A percentile compares a stretch with the other conserved stretches of the same genome.
These are phyloP conservation scores for Exophiala mesophila DNA, from an alignment of 2,329 filamentous ascomycete genomes.

Conservation along the genomic window DNA sequence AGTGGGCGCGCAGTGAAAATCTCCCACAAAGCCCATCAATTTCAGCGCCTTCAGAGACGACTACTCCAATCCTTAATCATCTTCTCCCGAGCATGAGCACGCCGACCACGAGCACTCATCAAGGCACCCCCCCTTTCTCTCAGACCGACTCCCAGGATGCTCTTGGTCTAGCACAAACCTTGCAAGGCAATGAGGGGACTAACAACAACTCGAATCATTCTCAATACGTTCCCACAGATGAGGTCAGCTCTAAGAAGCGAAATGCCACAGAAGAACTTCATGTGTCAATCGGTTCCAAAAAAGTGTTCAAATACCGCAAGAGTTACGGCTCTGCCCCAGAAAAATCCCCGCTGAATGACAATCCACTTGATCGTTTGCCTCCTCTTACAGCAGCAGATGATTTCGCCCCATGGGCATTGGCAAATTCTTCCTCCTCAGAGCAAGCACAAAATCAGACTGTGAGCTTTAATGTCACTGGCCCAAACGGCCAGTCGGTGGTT, in stretches of 20 bases:
- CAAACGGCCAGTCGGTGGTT: background rate
- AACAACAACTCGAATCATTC: background rate
- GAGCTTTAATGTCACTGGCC: background rate
- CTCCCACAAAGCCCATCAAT: no score
- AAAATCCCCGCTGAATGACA: conserved; percentile 15
- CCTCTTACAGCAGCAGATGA: conserved; percentile 1
- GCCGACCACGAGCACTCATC: background rate
- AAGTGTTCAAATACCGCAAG: background rate
- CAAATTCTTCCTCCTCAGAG: background rate
- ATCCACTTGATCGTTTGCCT: conserved; percentile 4
- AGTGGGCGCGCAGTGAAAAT: no score
- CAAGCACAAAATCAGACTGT: background rate
- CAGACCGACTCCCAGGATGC: no score
- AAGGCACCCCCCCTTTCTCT: background rate
- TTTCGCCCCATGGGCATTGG: background rate
- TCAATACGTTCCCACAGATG: background rate
- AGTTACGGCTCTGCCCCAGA: conserved; percentile 7
- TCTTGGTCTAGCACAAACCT: background rate
- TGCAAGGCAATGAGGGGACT: no score
- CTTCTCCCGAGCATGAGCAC: no score
- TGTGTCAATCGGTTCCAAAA: background rate
- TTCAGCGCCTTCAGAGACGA: no score
- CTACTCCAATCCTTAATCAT: no score
- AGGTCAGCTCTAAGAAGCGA: background rate
- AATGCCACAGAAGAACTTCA: background rate